Evolutionary conservation across 2,329 filamentous ascomycete genomes (phyloP), one percentile per base, ranked within the genome.

Genomic region (Fusarium musae): DNA sequence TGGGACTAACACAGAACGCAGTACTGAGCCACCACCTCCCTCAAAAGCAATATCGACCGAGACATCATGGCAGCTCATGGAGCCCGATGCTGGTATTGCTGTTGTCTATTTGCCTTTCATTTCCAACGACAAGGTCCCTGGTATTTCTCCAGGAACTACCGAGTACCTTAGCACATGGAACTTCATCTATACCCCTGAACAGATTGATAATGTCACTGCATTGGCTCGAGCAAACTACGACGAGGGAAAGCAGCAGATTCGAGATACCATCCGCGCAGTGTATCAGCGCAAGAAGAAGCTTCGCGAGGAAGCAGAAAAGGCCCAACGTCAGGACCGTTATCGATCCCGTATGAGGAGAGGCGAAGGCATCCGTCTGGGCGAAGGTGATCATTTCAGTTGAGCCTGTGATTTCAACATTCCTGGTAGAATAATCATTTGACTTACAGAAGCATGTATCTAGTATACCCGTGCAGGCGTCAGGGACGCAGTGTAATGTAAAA

Each of bases 121-220:
- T 19, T 89, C 92, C 34, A 98, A 99, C 80, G 88, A 92, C 0
- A 92, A 92, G 68, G 92, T 94, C 0, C 88, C 91, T 0, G 93
- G 90, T 47, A 92, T 98, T n/a, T 93, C 97, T 75, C 96, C 96
- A 0, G 91, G 91, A 30, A 89, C 88, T 5, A 93, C 90, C 59
- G 94, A 97, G 68, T 98, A 95, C 82, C 90, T 98, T 85, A 94
- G 91, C 75, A 99, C 96, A 0, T 99, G 96, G 96, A 99, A 99
- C 80, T 98, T 98, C 80, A 91, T 98, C 36, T 99, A 98, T 81
- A 97, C 93, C 4, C 92, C 95, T 0, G 92, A 96, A 64, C 92
- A 99, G 81, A 91, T 99, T 59, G 95, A 98, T 76, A 89, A 90
- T 32, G 94, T 97, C 1, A 92, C 97, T 5, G 87, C 88, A 9